Conservation (phyloP, 306 rosid genomes). For the Casuarina glauca region DNA sequence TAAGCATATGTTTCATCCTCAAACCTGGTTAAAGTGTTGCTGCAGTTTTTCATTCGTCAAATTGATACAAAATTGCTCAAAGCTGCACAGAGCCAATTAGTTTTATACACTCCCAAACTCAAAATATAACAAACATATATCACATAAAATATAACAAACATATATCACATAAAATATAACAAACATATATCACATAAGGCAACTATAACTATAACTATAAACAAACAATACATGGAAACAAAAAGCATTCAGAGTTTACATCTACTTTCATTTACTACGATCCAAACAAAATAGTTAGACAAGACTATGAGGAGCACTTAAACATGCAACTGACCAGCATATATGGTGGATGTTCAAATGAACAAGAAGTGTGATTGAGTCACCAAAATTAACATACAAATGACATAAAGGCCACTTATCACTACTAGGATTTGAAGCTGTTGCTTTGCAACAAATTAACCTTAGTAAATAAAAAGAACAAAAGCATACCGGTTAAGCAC, state of each 20-base stretch:
- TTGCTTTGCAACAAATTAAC: slow-evolving; percentile 32
- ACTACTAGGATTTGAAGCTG: slow-evolving; percentile 15
- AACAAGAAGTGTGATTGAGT: not conserved
- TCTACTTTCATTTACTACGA: not conserved
- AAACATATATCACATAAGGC: not conserved
- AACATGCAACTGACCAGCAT: not conserved
- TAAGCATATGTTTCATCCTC: slow-evolving; percentile 23
- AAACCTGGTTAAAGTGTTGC: slow-evolving; percentile 98
- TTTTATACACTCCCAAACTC: slow-evolving; percentile 7
- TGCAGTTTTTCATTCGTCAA: slow-evolving; percentile 98
- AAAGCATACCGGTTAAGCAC: slow-evolving; percentile 75
- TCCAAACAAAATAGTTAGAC: not conserved
- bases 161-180: not conserved
- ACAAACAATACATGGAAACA: not conserved
- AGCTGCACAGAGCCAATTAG: slow-evolving; percentile 55
- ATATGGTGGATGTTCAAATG: not conserved
- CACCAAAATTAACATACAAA: not conserved
- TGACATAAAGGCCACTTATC: slow-evolving; percentile 23
- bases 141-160: not conserved
- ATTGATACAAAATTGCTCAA: slow-evolving; percentile 97
- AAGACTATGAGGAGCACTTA: not conserved
- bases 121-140: not conserved
- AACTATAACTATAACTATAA: not conserved
- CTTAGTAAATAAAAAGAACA: slow-evolving; percentile 43
- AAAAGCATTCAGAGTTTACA: not conserved